Evolutionary conservation across 2,329 filamentous ascomycete species (phyloP).

Genomic region (Aureobasidium melanogenum): DNA sequence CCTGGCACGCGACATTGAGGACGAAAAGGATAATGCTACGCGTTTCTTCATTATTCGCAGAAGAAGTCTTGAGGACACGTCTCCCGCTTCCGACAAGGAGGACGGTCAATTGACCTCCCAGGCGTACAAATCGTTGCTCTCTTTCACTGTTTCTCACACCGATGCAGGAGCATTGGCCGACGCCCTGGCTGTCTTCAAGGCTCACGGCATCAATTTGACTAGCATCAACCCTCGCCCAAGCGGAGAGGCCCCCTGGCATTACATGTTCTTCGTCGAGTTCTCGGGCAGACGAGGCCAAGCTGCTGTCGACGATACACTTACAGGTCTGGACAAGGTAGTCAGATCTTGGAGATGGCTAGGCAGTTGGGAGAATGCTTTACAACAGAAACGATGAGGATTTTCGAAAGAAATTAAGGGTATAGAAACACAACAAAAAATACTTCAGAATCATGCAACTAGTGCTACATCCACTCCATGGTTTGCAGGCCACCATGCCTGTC

Average conservation of each 20-base stretch:
- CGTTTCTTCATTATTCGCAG: conserved; percentile 61
- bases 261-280: conserved; percentile 92
- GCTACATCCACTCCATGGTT: not conserved
- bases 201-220: conserved; percentile 68
- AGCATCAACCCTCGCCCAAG: conserved; percentile 84
- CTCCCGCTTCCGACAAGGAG: not conserved
- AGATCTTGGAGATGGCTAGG: conserved; percentile 51
- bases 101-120: not conserved
- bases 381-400: conserved; percentile 3
- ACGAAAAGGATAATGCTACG: conserved; percentile 67
- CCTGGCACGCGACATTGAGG: conserved; percentile 62
- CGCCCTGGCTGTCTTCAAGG: conserved; percentile 69
- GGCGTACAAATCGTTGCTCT: conserved; percentile 63
- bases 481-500: not conserved
- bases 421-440: conserved; percentile 6
- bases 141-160: conserved; percentile 72
- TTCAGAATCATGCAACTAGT: conserved; percentile 10
- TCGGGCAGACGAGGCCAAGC: conserved; percentile 46
- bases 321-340: conserved; percentile 49
- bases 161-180: conserved; percentile 75
- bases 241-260: conserved; percentile 68
- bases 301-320: conserved; percentile 52
- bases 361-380: conserved; percentile 23
- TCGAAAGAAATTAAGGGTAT: not conserved
- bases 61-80: conserved; percentile 6